A percentile compares a stretch with the other conserved stretches of the same genome.
Evolutionary conservation across 2,329 filamentous ascomycete species (phyloP).

Genomic region (Bipolaris sorokiniana): DNA sequence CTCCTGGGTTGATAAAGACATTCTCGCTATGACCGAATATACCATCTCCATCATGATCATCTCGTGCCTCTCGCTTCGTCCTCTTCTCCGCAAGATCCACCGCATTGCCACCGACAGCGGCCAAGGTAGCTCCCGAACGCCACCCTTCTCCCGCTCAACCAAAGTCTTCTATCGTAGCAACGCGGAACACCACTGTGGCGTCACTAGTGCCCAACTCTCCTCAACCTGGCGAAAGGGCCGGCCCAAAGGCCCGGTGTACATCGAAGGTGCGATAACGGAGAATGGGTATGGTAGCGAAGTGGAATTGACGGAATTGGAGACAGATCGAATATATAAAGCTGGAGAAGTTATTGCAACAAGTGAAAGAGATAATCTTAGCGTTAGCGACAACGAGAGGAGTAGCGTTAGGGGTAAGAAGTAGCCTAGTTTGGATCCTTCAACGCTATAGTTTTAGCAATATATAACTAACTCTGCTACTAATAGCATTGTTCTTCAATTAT

Average conservation of each 20-base stretch:
- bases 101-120: neutral
- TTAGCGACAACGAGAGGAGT: slow-evolving; percentile 52
- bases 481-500: neutral
- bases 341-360: neutral
- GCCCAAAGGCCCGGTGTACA: neutral
- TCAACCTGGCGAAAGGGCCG: neutral
- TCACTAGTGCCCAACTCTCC: neutral
- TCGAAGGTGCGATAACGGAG: neutral
- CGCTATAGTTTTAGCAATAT: neutral
- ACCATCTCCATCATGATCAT: neutral
- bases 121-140: neutral
- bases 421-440: slow-evolving; percentile 27
- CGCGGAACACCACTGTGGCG: neutral
- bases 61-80: neutral
- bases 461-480: neutral
- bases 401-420: neutral
- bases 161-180: neutral
- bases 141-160: neutral
- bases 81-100: neutral
- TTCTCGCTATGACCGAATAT: neutral
- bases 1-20: neutral
- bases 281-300: neutral
- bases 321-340: neutral
- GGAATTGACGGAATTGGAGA: neutral
- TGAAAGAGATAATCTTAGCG: slow-evolving; percentile 1